phyloP scores from a whole-genome alignment of 2,329 filamentous ascomycete species.

The Elsinoe necatrix region DNA sequence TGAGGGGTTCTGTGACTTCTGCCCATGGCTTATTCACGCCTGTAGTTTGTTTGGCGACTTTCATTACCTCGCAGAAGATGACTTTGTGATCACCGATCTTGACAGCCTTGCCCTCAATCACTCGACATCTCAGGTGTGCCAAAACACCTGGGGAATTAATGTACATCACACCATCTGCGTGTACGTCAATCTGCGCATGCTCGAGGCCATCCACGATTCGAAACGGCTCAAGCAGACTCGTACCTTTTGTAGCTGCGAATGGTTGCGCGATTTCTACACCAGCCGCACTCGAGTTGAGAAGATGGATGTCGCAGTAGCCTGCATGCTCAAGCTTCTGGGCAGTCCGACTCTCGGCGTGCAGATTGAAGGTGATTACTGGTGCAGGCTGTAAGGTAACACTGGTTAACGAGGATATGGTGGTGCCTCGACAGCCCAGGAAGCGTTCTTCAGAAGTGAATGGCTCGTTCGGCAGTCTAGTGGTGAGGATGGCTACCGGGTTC shows the following conservation, averaged over 20 bases:
- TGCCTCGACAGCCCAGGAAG: constrained; percentile 34
- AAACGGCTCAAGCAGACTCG: constrained; percentile 21
- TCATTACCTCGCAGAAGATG: constrained; percentile 25
- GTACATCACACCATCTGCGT: background rate
- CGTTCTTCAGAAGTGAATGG: background rate
- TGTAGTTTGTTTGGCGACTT: background rate
- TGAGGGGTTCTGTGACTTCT: background rate
- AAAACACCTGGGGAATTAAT: constrained; percentile 20
- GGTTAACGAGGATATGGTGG: constrained; percentile 55
- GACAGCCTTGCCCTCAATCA: constrained; percentile 32
- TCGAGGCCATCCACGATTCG: background rate
- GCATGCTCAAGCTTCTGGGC: constrained; percentile 41
- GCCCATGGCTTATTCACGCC: background rate
- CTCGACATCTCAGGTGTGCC: constrained; percentile 29
- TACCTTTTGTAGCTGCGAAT: constrained; percentile 26
- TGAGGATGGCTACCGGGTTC: constrained; percentile 51
- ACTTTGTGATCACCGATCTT: constrained; percentile 41
- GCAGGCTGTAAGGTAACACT: constrained; percentile 48
- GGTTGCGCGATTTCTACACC: constrained; percentile 28
- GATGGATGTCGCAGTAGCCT: constrained; percentile 42
- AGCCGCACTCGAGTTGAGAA: constrained; percentile 32
- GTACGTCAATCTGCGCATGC: background rate
- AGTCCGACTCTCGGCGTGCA: constrained; percentile 49
- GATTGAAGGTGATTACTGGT: constrained; percentile 55
- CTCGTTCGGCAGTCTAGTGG: constrained; percentile 23